Evolutionary conservation across 108 stramenopile species (phyloP), one percentile per base, ranked within the genome.

Genomic region (Pseudonitzschia pungens): DNA sequence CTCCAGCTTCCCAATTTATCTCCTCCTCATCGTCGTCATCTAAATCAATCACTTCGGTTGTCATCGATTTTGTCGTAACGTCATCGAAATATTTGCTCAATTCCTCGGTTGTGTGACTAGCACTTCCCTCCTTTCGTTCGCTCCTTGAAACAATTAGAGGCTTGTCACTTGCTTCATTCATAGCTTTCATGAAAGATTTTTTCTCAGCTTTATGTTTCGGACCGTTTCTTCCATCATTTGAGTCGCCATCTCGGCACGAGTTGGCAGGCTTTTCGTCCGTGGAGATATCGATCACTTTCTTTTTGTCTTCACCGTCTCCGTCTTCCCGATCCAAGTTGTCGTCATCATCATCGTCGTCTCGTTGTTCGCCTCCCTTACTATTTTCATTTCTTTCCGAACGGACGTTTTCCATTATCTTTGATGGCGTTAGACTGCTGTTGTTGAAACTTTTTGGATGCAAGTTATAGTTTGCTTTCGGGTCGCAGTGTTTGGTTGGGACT

Each of bases 21-120:
- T 54, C 66, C 15, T 51, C 58, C 20, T 41, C 78, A 24, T 52
- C 77, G 26, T 64, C 77, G 9, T 74, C 68, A 16, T 74, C 79
- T n/a, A 64, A 65, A 50, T 81, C 74, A 26, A 55, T 24, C 26
- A 26, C 24, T 55, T 55, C 24, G 22, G 54, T 41, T 71, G 9
- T 12, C 40, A 27, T 31, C 3, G 22, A 29, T 22, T 31, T 4
- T 32, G 5, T n/a, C 36, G 63, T 21, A 22, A 20, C 27, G n/a
- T 29, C 18, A 12, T 54, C 53, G 31, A 52, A 40, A 55, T 70
- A 53, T 53, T 70, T 55, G 21, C 41, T 41, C 27, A 58, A 6
- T 71, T 48, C 1, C 45, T 18, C 10, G 16, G 1, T 4, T 48
- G 45, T 48, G 16, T 14, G 45, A 48, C 45, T 48, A 6, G 36